Evolutionary conservation across 306 rosid genomes (phyloP), one percentile per base, ranked within the genome.

Genomic region (Mucuna pruriens): DNA sequence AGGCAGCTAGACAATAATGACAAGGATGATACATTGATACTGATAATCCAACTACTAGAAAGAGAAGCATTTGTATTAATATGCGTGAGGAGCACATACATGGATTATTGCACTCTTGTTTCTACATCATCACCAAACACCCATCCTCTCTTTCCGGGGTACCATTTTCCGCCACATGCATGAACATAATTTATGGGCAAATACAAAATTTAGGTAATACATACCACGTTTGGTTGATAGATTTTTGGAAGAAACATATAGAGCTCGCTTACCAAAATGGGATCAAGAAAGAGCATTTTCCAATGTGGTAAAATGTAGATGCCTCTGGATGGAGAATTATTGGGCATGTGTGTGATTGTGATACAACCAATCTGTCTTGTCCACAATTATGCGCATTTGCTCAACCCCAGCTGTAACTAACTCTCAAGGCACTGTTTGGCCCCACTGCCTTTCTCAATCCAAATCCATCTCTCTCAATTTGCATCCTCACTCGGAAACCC

Each of bases 401-500:
- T 86, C 90, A 85, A 71, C 72, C 87, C 87, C 90, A 91, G 90
- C 94, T 90, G 91, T 84, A 83, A 78, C 84, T 79, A 75, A 78
- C 88, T 79, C 54, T 52, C 88, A 55, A 69, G 19, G 48, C 77
- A 71, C 84, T 63, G 11, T 67, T 84, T 72, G 88, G 82, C 71
- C 89, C 97, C 91, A 77, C 84, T 45, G 0, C 38, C 83, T 33
- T 79, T 49, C 79, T 48, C 85, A 69, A 74, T 77, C 85, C 71
- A 70, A 71, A 48, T 9, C 66, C 19, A 13, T 54, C 31, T 48
- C 75, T 44, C 36, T 48, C 80, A 79, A 82, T 83, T 71, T 75
- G 83, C 82, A 65, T 79, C 86, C 79, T 69, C 86, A 62, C 67
- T 69, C 63, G 66, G 77, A 65, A 66, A 79, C 86, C 76, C 75